A percentile compares a stretch with the other conserved stretches of the same genome.
phyloP scores from a whole-genome alignment of 768 basidiomycete species.

The Russula sp. region DNA sequence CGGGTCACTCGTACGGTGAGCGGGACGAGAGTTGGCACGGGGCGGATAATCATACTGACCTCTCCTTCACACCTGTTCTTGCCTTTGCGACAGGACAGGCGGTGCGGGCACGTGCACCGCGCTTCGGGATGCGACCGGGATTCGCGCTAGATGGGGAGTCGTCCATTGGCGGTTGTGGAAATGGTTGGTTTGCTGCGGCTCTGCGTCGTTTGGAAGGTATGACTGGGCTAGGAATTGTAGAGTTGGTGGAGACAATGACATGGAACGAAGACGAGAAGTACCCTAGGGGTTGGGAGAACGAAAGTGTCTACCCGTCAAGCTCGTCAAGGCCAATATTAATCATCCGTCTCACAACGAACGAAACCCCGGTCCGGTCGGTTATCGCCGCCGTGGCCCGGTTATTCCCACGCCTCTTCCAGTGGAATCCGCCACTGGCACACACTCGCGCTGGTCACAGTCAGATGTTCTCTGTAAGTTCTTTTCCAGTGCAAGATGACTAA shows the following conservation, averaged over 20 bases:
- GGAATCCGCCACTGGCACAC: too few species aligned
- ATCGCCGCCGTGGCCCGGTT: constrained; percentile 32
- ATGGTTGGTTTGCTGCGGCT: constrained; percentile 36
- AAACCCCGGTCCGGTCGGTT: constrained; percentile 20
- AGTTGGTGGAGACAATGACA: constrained; percentile 65
- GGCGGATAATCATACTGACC: constrained; percentile 45
- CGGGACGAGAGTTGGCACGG: constrained; percentile 39
- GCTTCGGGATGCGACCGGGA: constrained; percentile 74
- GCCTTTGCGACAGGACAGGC: constrained; percentile 84
- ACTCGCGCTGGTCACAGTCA: too few species aligned
- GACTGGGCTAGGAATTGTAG: constrained; percentile 56
- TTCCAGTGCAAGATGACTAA: too few species aligned
- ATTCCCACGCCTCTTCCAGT: background rate
- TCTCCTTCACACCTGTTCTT: constrained; percentile 94
- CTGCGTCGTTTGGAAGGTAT: constrained; percentile 50
- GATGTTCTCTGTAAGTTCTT: too few species aligned
- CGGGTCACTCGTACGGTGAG: constrained; percentile 56
- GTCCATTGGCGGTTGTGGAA: constrained; percentile 34
- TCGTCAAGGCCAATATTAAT: constrained; percentile 7
- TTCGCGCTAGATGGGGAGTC: constrained; percentile 34
- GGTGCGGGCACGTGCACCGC: constrained; percentile 86
- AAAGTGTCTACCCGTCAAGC: constrained; percentile 5
- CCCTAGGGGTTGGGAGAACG: constrained; percentile 14
- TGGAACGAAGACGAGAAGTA: constrained; percentile 35
- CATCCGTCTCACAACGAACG: constrained; percentile 6